A percentile compares a stretch with the other conserved stretches of the same genome.
Conservation (phyloP, 257 asterid species). For the Cruciata laevipes region DNA sequence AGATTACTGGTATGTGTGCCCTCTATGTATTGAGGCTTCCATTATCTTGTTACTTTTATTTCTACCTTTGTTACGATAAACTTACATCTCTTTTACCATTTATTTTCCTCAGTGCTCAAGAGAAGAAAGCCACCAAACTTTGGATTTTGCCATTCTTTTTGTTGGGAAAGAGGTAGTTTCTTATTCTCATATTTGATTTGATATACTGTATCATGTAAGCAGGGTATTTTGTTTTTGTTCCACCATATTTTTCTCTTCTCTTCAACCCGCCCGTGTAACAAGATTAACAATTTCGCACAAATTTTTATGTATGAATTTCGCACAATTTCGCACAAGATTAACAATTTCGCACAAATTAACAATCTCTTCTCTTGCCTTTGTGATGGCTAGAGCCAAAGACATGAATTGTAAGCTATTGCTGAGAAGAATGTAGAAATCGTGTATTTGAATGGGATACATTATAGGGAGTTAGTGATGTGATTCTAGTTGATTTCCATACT, state of each 20-base stretch:
- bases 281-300: background rate
- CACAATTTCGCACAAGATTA: no score
- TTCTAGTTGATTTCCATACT: background rate
- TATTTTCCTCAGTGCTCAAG: constrained; percentile 60
- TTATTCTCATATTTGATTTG: background rate
- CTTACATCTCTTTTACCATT: constrained; percentile 7
- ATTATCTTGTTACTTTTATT: background rate
- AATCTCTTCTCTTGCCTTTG: background rate
- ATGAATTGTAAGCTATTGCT: no score
- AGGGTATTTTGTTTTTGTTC: background rate
- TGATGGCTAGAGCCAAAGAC: no score
- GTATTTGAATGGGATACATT: background rate
- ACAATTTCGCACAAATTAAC: background rate
- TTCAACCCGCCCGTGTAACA: background rate
- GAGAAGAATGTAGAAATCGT: background rate
- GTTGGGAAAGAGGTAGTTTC: constrained; percentile 71
- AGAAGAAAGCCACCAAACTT: constrained; percentile 41
- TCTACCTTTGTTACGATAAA: background rate
- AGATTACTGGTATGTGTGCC: constrained; percentile 48
- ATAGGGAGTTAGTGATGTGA: no score
- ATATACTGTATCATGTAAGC: background rate
- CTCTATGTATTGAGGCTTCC: background rate
- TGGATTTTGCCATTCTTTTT: constrained; percentile 72
- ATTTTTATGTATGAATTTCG: background rate
- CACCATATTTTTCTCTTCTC: background rate